Evolutionary conservation across 495 filamentous ascomycete species (phyloP), one percentile per base, ranked within the genome.

Genomic region (Hypomontagnella monticulosa): DNA sequence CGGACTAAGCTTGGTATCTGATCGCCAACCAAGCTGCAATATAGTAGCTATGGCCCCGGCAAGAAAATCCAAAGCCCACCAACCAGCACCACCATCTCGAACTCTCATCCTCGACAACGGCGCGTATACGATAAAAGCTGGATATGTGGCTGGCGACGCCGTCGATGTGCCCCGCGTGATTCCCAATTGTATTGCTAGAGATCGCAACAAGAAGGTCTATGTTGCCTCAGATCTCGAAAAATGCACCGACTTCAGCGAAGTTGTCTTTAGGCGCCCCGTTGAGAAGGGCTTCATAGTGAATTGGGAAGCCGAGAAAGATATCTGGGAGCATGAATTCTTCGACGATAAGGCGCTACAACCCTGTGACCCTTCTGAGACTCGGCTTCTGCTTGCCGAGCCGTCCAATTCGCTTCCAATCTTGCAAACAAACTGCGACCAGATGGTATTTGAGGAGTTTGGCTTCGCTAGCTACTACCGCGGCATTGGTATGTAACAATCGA

Each of bases 381-480:
- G 91, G 15, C 77, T 99, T 27, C 72, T 99, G 0, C 84, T 99
- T 27, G 88, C 93, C 18, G 95, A 99, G 76, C 90, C 92, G 32
- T 91, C 96, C n/a, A 98, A 97, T 75, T 87, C 90, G 3, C 83
- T 94, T 42, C 85, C 88, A 3, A 80, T 84, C 8, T 78, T 99
- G 51, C 94, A 97, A 76, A 86, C 85, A 14, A 93, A 97, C 72
- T 92, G 91, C 58, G 95, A 98, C 73, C 92, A 99, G 80, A 92
- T 99, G 73, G 85, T 97, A 0, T 98, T 98, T 80, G 95, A 99
- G 73, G 93, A 98, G 73, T 98, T 93, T 81, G 92, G 92, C n/a
- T 98, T 98, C 76, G 85, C 89, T 14, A 87, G 88, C 44, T 97
- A 96, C 75, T 88, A 87, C 57, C 84, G 95, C 47, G 88, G 84